phyloP scores from a whole-genome alignment of 2,329 filamentous ascomycete species.

The Tricladium varicosporioides region DNA sequence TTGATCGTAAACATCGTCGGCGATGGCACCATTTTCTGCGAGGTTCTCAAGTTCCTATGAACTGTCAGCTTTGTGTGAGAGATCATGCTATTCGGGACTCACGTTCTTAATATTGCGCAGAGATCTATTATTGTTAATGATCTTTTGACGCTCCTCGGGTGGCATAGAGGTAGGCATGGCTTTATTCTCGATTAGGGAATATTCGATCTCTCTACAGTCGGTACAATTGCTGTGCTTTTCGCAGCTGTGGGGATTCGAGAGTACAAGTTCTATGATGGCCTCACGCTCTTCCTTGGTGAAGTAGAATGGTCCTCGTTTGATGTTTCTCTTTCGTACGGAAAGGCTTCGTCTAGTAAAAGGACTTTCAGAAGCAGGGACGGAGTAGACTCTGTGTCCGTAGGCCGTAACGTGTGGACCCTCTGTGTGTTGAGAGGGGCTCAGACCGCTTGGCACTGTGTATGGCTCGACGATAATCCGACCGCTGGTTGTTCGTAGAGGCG shows the following conservation, averaged over 20 bases:
- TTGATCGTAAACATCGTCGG: conserved; percentile 68
- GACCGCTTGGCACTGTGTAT: neutral
- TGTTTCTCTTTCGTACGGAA: neutral
- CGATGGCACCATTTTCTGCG: conserved; percentile 77
- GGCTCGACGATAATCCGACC: neutral
- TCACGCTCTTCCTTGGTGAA: conserved; percentile 21
- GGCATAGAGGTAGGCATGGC: conserved; percentile 28
- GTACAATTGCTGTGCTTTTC: conserved; percentile 24
- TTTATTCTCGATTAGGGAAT: conserved; percentile 25
- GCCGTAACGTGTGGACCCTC: neutral
- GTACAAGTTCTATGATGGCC: conserved; percentile 12
- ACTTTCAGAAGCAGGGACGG: conserved; percentile 2
- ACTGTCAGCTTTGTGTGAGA: conserved; percentile 8
- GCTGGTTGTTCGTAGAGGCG: neutral
- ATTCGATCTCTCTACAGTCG: conserved; percentile 25
- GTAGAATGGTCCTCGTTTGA: conserved; percentile 10
- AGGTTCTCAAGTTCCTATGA: conserved; percentile 85
- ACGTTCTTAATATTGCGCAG: conserved; percentile 37
- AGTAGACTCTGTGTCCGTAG: conserved; percentile 14
- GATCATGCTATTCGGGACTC: conserved; percentile 5
- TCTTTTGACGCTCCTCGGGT: conserved; percentile 33
- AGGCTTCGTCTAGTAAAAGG: neutral
- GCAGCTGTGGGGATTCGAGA: conserved; percentile 7
- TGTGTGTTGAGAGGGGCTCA: neutral
- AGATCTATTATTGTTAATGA: conserved; percentile 35